Base-by-base conservation (phyloP, 352 stramenopile species). In the Pythium sp. region DNA sequence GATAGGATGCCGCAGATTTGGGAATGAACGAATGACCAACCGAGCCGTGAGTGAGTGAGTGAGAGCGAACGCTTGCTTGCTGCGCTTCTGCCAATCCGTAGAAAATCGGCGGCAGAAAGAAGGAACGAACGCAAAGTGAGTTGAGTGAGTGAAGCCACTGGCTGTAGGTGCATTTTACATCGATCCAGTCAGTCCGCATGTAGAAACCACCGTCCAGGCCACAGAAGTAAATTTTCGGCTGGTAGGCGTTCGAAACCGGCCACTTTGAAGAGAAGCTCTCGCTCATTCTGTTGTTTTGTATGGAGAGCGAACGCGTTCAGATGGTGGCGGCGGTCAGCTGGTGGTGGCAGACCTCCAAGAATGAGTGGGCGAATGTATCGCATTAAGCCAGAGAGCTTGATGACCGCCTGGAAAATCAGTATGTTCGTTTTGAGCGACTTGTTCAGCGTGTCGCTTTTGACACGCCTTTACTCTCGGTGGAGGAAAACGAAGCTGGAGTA, bases 401-500 rank as follows among this genome's bases (percentile, higher is more conserved):
- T 58, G 24, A 58, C 36, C 36, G 36, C 36, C 36, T 43, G 36
- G 36, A 43, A 43, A 43, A 5, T 3, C 36, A 43, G 36, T 3
- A 43, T 43, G 36, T 14, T 43, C 36, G 36, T 5, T 43, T 43
- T 43, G 36, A 43, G 36, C 36, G 36, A 43, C 36, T 43, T 43
- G 36, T 43, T 43, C 36, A 15, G 36, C 1, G 12, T 43, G 36
- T 43, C 36, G 36, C 49, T 56, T 58, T 30, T 7, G 53, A 58
- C 24, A 36, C 53, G 53, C 53, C 53, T 58, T 58, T 58, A 58
- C 53, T 58, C 53, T 58, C 53, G 53, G 53, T 58, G 51, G 51
- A 12, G 8, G 9, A 22, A 8, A 58, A 58, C 7, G 14, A 34
- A 14, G 36, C 4, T 32, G 12, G 18, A 5, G 5, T 22, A 38